These are phyloP conservation scores for Magnolia kwangsiensis DNA, from an alignment of 164 flowering plant species.

Conservation along the genomic window DNA sequence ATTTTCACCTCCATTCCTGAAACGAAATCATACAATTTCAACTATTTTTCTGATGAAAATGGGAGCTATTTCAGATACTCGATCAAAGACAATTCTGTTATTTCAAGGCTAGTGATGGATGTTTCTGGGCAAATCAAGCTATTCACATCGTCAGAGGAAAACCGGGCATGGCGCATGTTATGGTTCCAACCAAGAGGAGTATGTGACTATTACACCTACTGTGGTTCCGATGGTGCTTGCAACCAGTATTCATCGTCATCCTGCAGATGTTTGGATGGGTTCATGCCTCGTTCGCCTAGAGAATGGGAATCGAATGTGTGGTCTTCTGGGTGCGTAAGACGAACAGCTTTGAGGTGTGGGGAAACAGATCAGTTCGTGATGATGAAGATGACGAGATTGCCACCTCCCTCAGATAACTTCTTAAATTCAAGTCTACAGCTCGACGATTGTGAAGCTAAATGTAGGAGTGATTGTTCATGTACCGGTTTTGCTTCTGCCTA, in stretches of 20 bases:
- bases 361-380: slow-evolving; percentile 1
- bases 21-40: not conserved
- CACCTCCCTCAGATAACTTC: slow-evolving; percentile 16
- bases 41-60: not conserved
- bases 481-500: slow-evolving; percentile 1
- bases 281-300: slow-evolving; percentile 21
- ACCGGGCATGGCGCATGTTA: not conserved
- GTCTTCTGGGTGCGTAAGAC: slow-evolving; percentile 14
- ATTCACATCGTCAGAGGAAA: not conserved
- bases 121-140: not conserved
- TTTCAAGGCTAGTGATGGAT: not conserved
- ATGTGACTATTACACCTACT: not conserved
- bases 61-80: not conserved
- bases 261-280: slow-evolving; percentile 45
- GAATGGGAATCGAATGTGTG: slow-evolving; percentile 14
- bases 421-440: not conserved
- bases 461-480: slow-evolving; percentile 7
- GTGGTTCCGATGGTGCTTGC: slow-evolving; percentile 3
- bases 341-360: not conserved
- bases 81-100: not conserved
- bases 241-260: not conserved
- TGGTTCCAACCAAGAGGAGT: not conserved
- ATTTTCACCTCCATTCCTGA: not conserved
- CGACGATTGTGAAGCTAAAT: not conserved
- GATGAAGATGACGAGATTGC: slow-evolving; percentile 25